phyloP scores from a whole-genome alignment of 83 land plant genomes.

The Diphasiastrum complanatum region DNA sequence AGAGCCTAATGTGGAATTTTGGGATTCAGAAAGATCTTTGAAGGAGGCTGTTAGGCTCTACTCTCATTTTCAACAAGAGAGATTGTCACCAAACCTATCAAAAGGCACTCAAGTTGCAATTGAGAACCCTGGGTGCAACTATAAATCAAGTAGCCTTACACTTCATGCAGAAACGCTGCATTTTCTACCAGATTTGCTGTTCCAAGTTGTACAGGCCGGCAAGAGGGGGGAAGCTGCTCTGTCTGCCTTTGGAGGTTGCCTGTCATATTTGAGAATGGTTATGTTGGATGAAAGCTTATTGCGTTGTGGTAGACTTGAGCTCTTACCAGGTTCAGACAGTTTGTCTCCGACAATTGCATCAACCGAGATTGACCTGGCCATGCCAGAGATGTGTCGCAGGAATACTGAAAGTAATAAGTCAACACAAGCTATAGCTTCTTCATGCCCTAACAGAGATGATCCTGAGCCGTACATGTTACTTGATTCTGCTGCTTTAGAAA shows the following conservation, averaged over 20 bases:
- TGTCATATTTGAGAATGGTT: conserved; percentile 4
- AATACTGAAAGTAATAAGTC: neutral
- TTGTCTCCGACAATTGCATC: no score
- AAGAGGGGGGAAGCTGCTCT: neutral
- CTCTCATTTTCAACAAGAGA: no score
- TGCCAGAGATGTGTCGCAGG: neutral
- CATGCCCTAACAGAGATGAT: neutral
- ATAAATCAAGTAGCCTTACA: no score
- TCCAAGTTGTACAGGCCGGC: no score
- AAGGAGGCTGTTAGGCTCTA: neutral
- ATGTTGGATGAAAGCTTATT: neutral
- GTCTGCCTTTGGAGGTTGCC: conserved; percentile 11
- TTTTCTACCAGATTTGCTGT: no score
- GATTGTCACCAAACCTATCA: no score
- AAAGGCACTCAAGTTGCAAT: no score
- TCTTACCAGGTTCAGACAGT: conserved; percentile 2
- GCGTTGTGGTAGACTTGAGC: conserved; percentile 1
- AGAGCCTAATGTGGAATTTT: neutral
- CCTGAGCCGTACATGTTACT: conserved; percentile 2
- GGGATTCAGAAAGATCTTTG: neutral
- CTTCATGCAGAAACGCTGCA: no score
- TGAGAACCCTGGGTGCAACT: no score
- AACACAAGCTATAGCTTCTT: no score
- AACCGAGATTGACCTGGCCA: neutral
- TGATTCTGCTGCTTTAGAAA: conserved; percentile 10